These are phyloP conservation scores for Coccomyxa sp. DNA, from an alignment of 139 green algal species.

Conservation along the genomic window DNA sequence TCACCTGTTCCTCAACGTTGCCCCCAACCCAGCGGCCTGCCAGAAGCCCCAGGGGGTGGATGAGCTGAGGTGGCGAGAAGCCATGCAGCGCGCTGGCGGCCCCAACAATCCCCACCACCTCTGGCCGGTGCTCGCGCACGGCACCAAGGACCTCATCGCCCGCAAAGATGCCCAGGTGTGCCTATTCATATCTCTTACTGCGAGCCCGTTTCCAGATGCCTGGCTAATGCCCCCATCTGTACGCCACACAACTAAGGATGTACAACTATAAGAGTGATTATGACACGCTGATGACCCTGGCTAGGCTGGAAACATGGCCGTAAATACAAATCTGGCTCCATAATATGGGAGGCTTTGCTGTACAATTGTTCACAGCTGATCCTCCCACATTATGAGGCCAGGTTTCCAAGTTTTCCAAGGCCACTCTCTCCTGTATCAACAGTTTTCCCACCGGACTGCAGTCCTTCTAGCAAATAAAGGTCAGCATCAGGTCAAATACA, in stretches of 20 bases:
- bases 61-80: conserved; percentile 70
- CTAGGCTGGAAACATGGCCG: too few species aligned
- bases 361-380: too few species aligned
- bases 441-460: not conserved
- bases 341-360: too few species aligned
- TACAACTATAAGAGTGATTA: not conserved
- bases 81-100: conserved; percentile 38
- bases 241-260: not conserved
- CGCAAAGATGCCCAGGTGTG: conserved; percentile 40
- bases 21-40: conserved; percentile 50
- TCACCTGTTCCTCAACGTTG: conserved; percentile 65
- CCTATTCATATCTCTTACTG: not conserved
- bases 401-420: too few species aligned
- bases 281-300: too few species aligned
- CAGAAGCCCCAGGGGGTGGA: conserved; percentile 57
- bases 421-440: too few species aligned
- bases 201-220: too few species aligned
- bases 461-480: not conserved
- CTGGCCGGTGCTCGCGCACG: conserved; percentile 64
- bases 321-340: too few species aligned
- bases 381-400: too few species aligned
- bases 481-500: not conserved
- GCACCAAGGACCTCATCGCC: conserved; percentile 61
- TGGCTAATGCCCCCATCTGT: not conserved
- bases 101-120: conserved; percentile 54